Evolutionary conservation across 805 yeast species (phyloP), one percentile per base, ranked within the genome.

Genomic region (Ogataea ramenticola): DNA sequence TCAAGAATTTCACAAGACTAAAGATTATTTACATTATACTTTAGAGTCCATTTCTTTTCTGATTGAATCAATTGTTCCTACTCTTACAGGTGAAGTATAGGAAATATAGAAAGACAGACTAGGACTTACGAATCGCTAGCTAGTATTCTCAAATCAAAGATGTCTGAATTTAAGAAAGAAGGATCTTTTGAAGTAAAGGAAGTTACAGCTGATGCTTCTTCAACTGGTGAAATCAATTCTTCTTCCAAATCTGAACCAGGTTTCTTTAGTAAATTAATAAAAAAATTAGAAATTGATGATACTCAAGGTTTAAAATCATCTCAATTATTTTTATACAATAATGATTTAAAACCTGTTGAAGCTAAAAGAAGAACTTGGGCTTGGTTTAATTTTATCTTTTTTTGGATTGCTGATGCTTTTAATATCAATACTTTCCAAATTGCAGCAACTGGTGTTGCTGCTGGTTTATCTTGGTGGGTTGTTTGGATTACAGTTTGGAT

Each of bases 361-460:
- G 71, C 64, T 15, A 75, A 66, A 3, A 77, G 95, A 55, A 71
- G 96, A 55, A 74, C 75, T n/a, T 88, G 96, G 96, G 66, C 76
- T 26, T 86, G 95, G 95, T 80, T 70, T 62, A 86, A 87, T 61
- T 88, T 67, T 58, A 80, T 84, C 14, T 79, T 76, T 50, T 84
- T 86, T 54, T 88, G 96, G 96, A 62, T 88, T 46, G 88, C 96
- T 0, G 96, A 88, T 60, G 80, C 95, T 29, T 86, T 88, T 67
- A 88, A 88, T 64, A 79, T 88, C 58, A 87, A 86, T 61, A 86
- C 96, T 6, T 87, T 91, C 88, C 89, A 85, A 68, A 86, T 88
- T 53, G 96, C 95, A 2, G 80, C 91, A 9, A 84, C 95, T 0
- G 95, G 95, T 54, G 82, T 84, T 45, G 69, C 72, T 43, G 77